These are phyloP conservation scores for Neofusicoccum laricinum DNA, from an alignment of 2,329 filamentous ascomycete genomes.

Conservation along the genomic window DNA sequence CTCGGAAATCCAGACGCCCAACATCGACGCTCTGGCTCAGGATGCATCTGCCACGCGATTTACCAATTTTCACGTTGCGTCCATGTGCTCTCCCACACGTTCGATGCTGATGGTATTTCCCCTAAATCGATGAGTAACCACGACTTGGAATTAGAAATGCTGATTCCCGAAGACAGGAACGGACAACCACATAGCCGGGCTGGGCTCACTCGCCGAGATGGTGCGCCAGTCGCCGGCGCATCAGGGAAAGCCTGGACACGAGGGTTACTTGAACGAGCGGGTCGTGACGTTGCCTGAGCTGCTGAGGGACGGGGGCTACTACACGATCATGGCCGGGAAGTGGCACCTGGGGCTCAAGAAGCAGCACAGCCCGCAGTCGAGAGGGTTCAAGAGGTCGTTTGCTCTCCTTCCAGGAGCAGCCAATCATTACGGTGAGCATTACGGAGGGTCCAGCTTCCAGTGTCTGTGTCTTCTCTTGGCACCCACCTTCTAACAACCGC, in stretches of 20 bases:
- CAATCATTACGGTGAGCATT: conserved; percentile 48
- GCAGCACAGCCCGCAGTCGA: conserved; percentile 54
- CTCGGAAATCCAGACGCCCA: conserved; percentile 59
- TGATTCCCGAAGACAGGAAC: conserved; percentile 49
- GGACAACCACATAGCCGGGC: conserved; percentile 58
- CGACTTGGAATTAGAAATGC: conserved; percentile 17
- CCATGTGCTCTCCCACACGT: conserved; percentile 62
- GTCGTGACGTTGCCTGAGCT: conserved; percentile 59
- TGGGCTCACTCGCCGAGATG: conserved; percentile 45
- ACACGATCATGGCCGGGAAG: conserved; percentile 56
- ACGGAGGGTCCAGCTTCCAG: no score
- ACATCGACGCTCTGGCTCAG: conserved; percentile 51
- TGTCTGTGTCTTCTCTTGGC: no score
- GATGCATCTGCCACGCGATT: conserved; percentile 53
- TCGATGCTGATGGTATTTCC: conserved; percentile 57
- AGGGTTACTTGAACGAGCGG: conserved; percentile 61
- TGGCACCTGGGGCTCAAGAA: conserved; percentile 60
- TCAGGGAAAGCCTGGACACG: conserved; percentile 60
- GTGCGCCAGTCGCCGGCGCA: conserved; percentile 51
- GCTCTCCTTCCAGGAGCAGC: conserved; percentile 60
- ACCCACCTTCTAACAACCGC: no score
- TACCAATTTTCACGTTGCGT: conserved; percentile 63
- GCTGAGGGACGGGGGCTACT: conserved; percentile 57
- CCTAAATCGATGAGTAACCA: no score
- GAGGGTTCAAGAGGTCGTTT: conserved; percentile 60